Conservation (phyloP, 495 filamentous ascomycete genomes). For the Endocarpon pusillum region DNA sequence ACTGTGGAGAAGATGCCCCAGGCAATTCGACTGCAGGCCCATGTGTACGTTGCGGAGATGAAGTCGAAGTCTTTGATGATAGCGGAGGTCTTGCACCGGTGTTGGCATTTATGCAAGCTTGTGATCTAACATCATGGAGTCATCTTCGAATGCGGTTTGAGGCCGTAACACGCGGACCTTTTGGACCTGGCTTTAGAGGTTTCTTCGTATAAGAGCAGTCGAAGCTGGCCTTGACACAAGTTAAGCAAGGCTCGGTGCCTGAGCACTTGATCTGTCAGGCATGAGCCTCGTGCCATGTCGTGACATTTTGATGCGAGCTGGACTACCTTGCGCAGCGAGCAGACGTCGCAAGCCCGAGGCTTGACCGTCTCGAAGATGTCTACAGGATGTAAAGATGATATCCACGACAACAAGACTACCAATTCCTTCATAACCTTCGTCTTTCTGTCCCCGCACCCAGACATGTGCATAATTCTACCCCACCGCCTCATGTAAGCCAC, state of each 20-base stretch:
- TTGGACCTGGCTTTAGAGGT: constrained; percentile 18
- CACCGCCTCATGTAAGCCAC: too few species aligned
- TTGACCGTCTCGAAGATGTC: too few species aligned
- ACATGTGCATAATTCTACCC: too few species aligned
- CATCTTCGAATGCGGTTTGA: not conserved
- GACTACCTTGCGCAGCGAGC: too few species aligned
- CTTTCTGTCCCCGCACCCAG: too few species aligned
- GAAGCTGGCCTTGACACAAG: constrained; percentile 19
- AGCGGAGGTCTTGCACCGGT: not conserved
- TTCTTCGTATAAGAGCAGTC: constrained; percentile 23
- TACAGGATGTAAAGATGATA: too few species aligned
- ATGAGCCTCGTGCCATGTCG: too few species aligned
- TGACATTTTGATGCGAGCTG: too few species aligned
- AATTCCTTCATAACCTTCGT: too few species aligned
- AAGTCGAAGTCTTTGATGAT: not conserved
- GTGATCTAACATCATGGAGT: not conserved
- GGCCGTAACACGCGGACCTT: constrained; percentile 17
- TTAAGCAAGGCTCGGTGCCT: constrained; percentile 12
- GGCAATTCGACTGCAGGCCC: not conserved
- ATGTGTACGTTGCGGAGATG: not conserved
- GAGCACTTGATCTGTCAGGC: constrained; percentile 18
- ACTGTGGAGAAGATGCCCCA: not conserved
- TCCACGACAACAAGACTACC: too few species aligned
- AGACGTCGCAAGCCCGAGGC: too few species aligned
- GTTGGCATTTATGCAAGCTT: constrained; percentile 6